Percentiles rank a stretch among this genome's conserved stretches.
Conservation (phyloP, 148 eudicot genomes). For the Polygonum aviculare region DNA sequence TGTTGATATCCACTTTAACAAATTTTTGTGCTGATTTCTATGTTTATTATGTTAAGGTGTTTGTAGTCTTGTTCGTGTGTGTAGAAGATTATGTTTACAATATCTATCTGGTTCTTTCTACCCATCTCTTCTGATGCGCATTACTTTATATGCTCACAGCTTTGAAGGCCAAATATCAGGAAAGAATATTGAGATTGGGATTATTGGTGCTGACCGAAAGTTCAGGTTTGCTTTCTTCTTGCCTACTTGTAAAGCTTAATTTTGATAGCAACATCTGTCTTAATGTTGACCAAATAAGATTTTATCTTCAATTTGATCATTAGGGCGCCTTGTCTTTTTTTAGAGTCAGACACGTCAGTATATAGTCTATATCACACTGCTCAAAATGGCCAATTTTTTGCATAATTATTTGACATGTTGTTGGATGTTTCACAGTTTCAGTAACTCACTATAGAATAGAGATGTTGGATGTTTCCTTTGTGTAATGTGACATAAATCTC, state of each 20-base stretch:
- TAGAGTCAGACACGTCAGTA: too few species aligned
- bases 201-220: conserved; percentile 64
- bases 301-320: not conserved
- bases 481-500: not conserved
- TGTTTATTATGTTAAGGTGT: not conserved
- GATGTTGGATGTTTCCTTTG: too few species aligned
- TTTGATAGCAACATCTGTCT: not conserved
- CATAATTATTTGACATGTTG: not conserved
- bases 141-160: conserved; percentile 20
- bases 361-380: too few species aligned
- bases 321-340: too few species aligned
- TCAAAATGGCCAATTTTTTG: not conserved
- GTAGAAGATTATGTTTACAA: not conserved
- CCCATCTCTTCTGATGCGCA: not conserved
- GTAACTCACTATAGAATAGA: not conserved
- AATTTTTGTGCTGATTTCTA: not conserved
- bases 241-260: not conserved
- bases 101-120: not conserved
- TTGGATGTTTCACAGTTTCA: not conserved
- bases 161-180: conserved; percentile 94
- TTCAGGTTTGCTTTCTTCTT: conserved; percentile 48
- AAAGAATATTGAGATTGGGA: conserved; percentile 93
- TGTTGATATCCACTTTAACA: not conserved
- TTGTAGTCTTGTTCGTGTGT: not conserved
- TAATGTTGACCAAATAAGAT: not conserved